Evolutionary conservation across 2,329 filamentous ascomycete species (phyloP).

Genomic region (Zymoseptoria crescenta): DNA sequence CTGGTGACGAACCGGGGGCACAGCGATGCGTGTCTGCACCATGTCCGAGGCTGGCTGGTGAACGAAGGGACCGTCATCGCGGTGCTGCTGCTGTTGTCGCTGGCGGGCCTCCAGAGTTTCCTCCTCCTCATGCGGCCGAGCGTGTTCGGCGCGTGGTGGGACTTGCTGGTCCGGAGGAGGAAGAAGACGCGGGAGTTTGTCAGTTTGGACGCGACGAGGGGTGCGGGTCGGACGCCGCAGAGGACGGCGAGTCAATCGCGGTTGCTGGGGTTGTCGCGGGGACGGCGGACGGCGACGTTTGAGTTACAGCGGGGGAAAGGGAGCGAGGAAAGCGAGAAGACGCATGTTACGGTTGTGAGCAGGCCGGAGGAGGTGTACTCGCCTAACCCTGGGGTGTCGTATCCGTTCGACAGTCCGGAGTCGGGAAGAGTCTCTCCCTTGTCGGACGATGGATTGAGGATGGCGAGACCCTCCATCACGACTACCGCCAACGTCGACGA

Average conservation of each 20-base stretch:
- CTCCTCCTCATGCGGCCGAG: slow-evolving; percentile 72
- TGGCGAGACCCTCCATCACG: not conserved
- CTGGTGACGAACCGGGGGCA: slow-evolving; percentile 52
- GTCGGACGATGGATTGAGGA: not conserved
- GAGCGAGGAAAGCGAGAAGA: not conserved
- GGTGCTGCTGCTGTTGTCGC: slow-evolving; percentile 71
- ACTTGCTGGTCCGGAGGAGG: slow-evolving; percentile 45
- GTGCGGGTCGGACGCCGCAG: slow-evolving; percentile 17
- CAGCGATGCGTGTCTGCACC: slow-evolving; percentile 57
- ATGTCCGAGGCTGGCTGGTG: slow-evolving; percentile 58
- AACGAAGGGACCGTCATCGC: slow-evolving; percentile 70
- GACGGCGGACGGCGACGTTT: slow-evolving; percentile 26
- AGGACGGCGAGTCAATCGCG: slow-evolving; percentile 19
- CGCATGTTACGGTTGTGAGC: not conserved
- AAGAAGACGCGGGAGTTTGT: slow-evolving; percentile 74
- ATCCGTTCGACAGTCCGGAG: not conserved
- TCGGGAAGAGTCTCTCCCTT: not conserved
- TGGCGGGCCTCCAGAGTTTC: slow-evolving; percentile 76
- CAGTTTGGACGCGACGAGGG: slow-evolving; percentile 61
- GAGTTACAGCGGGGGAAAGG: slow-evolving; percentile 25
- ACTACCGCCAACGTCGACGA: not conserved
- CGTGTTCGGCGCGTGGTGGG: slow-evolving; percentile 79
- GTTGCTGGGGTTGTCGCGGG: slow-evolving; percentile 18
- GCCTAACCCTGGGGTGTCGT: not conserved
- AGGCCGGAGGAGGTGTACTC: not conserved